Base-by-base conservation (phyloP, 2,329 filamentous ascomycete species). In the Phaeosphaeria sp. region DNA sequence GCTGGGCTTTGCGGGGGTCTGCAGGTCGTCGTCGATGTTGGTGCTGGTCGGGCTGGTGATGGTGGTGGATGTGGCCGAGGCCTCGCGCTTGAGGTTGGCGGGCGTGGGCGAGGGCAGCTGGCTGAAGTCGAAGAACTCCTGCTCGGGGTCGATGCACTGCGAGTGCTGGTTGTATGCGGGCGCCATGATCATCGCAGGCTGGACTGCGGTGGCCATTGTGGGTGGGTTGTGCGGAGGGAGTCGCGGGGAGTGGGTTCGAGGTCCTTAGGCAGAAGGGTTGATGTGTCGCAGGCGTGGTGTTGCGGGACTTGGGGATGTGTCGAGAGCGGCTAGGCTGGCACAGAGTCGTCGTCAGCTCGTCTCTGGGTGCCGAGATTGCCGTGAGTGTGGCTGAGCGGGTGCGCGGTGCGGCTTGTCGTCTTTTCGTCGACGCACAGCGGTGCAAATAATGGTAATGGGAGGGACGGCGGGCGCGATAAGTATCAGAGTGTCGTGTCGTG, bases 1-100 rank as follows among this genome's bases (percentile, higher is more conserved):
- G 78, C 92, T 97, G 9, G 95, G 94, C 36, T 88, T 91, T 48
- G 87, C 88, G 72, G 93, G 86, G 20, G 84, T 80, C 64, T 84
- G 84, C 60, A 89, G 85, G 52, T 78, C 75, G 52, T 78, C 75
- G 54, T 82, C 79, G 56, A 89, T 77, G 36, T 81, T 78, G 3
- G 82, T 78, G 59, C 77, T 79, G n/a, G 86, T 84, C 5, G 86
- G 83, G 55, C 83, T 80, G 44, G 84, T 79, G 52, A 85, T 83
- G 61, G 82, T 79, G 5, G 84, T 79, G 7, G 84, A 74, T 7
- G 85, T 81, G 65, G n/a, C n/a, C n/a, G 81, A 83, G 46, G 81
- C 76, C 86, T 90, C 71, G 55, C 72, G 71, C 52, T 76, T 77
- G n/a, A 79, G 77, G 17, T 78, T 74, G 6, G 83, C 75, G 3